phyloP scores from a whole-genome alignment of 768 basidiomycete species.

The Stropharia rugosoannulata region DNA sequence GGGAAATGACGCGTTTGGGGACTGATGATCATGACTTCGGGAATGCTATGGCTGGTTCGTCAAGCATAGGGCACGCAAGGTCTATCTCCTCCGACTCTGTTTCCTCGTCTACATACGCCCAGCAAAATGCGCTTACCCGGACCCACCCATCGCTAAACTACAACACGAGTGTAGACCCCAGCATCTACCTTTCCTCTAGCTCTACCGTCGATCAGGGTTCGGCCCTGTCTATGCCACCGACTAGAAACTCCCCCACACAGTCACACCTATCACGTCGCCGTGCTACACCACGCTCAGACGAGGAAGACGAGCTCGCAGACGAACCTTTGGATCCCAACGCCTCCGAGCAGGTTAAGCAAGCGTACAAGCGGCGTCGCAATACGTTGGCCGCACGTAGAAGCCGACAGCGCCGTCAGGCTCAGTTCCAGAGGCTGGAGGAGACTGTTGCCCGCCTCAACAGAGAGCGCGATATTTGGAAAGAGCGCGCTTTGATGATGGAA shows the following conservation, averaged over 20 bases:
- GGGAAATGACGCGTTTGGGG: slow-evolving; percentile 7
- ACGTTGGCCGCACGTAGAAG: slow-evolving; percentile 83
- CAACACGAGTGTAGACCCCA: slow-evolving; percentile 28
- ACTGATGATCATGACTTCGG: slow-evolving; percentile 1
- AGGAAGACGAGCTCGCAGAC: slow-evolving; percentile 51
- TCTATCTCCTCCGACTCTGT: slow-evolving; percentile 15
- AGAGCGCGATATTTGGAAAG: slow-evolving; percentile 66
- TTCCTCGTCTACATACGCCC: slow-evolving; percentile 6
- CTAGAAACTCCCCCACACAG: slow-evolving; percentile 68
- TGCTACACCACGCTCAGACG: slow-evolving; percentile 38
- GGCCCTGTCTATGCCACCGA: slow-evolving; percentile 62
- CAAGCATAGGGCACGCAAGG: slow-evolving; percentile 8
- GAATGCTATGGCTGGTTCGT: neutral
- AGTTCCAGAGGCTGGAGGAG: slow-evolving; percentile 66
- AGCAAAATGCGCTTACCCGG: slow-evolving; percentile 4
- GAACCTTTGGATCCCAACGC: slow-evolving; percentile 39
- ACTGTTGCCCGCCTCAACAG: slow-evolving; percentile 47
- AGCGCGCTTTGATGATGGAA: slow-evolving; percentile 47
- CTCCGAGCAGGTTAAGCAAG: slow-evolving; percentile 64
- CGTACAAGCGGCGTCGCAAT: slow-evolving; percentile 79
- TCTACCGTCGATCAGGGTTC: slow-evolving; percentile 68
- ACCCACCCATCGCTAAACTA: slow-evolving; percentile 11
- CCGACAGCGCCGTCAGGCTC: slow-evolving; percentile 70
- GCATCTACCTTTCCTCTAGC: slow-evolving; percentile 61
- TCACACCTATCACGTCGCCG: slow-evolving; percentile 53